A percentile compares a stretch with the other conserved stretches of the same genome.
phyloP scores from a whole-genome alignment of 352 stramenopile genomes.

The Thalassiosira livingstoniorum region DNA sequence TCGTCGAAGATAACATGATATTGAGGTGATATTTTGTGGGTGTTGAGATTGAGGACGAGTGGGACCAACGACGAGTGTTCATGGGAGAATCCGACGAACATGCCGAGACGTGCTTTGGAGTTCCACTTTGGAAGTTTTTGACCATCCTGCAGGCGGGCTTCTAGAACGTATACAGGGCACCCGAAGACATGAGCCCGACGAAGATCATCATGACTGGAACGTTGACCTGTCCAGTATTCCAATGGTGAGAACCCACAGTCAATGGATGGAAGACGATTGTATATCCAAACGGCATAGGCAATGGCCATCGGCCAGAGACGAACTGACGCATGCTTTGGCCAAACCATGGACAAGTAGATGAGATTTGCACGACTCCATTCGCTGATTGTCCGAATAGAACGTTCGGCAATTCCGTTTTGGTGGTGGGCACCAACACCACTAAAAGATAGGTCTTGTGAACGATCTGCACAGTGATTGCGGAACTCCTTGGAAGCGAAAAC shows the following conservation, averaged over 20 bases:
- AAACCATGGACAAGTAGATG: slow-evolving; percentile 10
- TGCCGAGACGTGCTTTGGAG: slow-evolving; percentile 13
- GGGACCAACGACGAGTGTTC: slow-evolving; percentile 43
- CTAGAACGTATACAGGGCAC: slow-evolving; percentile 68
- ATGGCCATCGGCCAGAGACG: slow-evolving; percentile 13
- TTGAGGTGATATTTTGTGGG: slow-evolving; percentile 27
- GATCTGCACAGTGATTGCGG: not conserved
- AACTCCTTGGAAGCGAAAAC: not conserved
- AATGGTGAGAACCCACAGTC: slow-evolving; percentile 41
- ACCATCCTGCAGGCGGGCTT: slow-evolving; percentile 51
- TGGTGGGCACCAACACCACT: slow-evolving; percentile 56
- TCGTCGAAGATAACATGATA: slow-evolving; percentile 37
- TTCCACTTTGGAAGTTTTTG: slow-evolving; percentile 69
- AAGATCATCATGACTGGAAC: slow-evolving; percentile 23
- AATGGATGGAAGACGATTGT: slow-evolving; percentile 27
- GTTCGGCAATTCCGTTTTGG: slow-evolving; percentile 62
- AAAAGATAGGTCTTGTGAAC: slow-evolving; percentile 1
- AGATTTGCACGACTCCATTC: slow-evolving; percentile 1
- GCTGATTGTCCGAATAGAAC: slow-evolving; percentile 41
- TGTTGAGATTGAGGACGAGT: slow-evolving; percentile 38
- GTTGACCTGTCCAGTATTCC: slow-evolving; percentile 44
- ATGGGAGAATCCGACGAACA: slow-evolving; percentile 64
- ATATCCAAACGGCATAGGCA: slow-evolving; percentile 12
- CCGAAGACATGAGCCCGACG: slow-evolving; percentile 53
- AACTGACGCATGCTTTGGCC: slow-evolving; percentile 23